These are phyloP conservation scores for Neostapfia colusana DNA, from an alignment of 176 grass and related monocot genomes.

Conservation along the genomic window DNA sequence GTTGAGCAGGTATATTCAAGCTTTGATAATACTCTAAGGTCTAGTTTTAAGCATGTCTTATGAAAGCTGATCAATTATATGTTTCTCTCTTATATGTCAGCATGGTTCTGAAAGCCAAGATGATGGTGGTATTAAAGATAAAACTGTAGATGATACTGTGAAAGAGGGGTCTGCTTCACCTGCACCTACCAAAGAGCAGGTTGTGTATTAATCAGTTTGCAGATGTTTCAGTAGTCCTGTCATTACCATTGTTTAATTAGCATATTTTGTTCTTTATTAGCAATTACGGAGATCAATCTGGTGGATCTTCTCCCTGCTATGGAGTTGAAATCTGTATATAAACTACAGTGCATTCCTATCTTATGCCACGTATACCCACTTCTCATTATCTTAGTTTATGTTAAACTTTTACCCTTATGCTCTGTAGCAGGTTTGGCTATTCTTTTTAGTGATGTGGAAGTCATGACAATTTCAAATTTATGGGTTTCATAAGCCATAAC, in stretches of 20 bases:
- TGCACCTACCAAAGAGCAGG: slow-evolving; percentile 39
- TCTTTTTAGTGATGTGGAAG: background rate
- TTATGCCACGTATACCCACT: background rate
- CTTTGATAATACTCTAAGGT: slow-evolving; percentile 13
- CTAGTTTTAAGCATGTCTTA: slow-evolving; percentile 7
- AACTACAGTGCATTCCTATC: background rate
- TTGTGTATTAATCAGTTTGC: slow-evolving; percentile 28
- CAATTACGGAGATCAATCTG: slow-evolving; percentile 19
- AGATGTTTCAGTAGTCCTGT: background rate
- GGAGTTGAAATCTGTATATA: slow-evolving; percentile 15
- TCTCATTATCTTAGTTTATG: background rate
- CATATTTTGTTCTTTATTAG: slow-evolving; percentile 13
- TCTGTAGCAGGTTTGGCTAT: background rate
- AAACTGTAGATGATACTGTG: slow-evolving; percentile 26
- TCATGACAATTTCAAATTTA: background rate
- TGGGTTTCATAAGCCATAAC: background rate
- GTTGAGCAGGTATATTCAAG: slow-evolving; percentile 43
- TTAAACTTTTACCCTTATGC: background rate
- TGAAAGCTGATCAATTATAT: slow-evolving; percentile 9
- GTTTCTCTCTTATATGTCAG: slow-evolving; percentile 37
- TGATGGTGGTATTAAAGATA: slow-evolving; percentile 9
- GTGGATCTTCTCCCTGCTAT: slow-evolving; percentile 7
- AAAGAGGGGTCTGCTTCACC: slow-evolving; percentile 20
- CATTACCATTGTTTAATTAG: slow-evolving; percentile 21
- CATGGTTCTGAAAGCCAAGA: slow-evolving; percentile 38